Evolutionary conservation across 768 basidiomycete genomes (phyloP), one percentile per base, ranked within the genome.

Genomic region (Imleria badia): DNA sequence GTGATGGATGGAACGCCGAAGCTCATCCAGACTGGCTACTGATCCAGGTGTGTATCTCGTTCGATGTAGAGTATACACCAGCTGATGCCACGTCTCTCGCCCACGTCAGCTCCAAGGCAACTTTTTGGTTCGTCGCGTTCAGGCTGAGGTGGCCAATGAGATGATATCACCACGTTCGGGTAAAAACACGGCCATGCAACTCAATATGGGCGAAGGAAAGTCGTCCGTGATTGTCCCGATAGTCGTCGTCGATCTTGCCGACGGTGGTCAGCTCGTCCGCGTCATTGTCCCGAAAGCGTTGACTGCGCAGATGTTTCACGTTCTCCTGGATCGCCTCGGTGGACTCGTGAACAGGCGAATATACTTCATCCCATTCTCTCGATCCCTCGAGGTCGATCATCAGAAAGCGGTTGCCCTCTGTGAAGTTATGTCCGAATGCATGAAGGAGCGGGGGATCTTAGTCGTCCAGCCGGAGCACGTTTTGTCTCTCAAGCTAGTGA

Each of bases 181-280:
- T 5, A 14, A 54, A 11, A 83, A 77, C 48, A 74, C 75, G 0
- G 62, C 72, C 7, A 66, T 78, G 26, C 81, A 83, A 42, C 74
- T 83, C 22, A 81, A 83, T 50, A 83, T 83, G 81, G 81, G 81
- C 6, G 81, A 83, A 51, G 82, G 82, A 2, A 83, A 82, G 55
- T 72, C 74, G 6, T 75, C 73, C 0, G 75, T 74, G 1, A 74
- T 83, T 20, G 71, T 82, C 2, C 81, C 82, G 1, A 65, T 81
- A 26, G 66, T 74, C 1, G 66, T 72, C 0, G 60, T 71, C 5
- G 59, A 63, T 6, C 68, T 82, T 19, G 76, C 81, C 0, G 67
- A 82, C 59, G 73, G 76, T 1, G 13, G 69, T 3, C 73, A 66
- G 26, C 67, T 83, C 6, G 75, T 75, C 34, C 74, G 82, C 17